Percentiles rank a stretch among this genome's conserved stretches.
Conservation (phyloP, 73 alveolate species). For the Effrenium voratum region DNA sequence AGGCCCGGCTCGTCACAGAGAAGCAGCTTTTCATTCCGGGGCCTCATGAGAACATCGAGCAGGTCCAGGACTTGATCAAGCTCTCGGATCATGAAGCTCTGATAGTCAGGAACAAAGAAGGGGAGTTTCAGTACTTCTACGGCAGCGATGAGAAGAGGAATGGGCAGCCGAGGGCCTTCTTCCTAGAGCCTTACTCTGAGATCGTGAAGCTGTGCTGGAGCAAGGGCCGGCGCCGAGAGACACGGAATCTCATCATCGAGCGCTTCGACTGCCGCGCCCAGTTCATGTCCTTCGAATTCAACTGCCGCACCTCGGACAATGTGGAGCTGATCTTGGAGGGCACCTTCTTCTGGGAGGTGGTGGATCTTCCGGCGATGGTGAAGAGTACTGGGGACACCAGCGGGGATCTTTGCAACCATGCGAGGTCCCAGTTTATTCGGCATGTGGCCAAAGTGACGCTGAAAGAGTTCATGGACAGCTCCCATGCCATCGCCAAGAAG, state of each 20-base stretch:
- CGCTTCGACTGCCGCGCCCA: slow-evolving; percentile 81
- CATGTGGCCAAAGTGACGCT: slow-evolving; percentile 80
- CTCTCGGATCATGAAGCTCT: slow-evolving; percentile 81
- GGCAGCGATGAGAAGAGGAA: slow-evolving; percentile 71
- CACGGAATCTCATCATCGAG: slow-evolving; percentile 81
- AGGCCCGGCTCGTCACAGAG: slow-evolving; percentile 74
- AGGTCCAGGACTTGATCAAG: slow-evolving; percentile 67
- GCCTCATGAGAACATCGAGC: slow-evolving; percentile 55
- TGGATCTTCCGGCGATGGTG: slow-evolving; percentile 85
- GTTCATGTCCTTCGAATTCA: slow-evolving; percentile 90
- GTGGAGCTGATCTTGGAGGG: slow-evolving; percentile 85
- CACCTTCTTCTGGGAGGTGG: slow-evolving; percentile 92
- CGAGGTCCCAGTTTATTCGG: slow-evolving; percentile 73
- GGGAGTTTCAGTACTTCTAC: slow-evolving; percentile 75
- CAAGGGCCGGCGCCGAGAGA: slow-evolving; percentile 81
- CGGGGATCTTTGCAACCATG: slow-evolving; percentile 68
- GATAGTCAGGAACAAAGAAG: slow-evolving; percentile 40
- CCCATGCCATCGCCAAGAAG: slow-evolving; percentile 65
- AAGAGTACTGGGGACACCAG: slow-evolving; percentile 83
- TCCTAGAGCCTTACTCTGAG: slow-evolving; percentile 78
- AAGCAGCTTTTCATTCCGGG: slow-evolving; percentile 88
- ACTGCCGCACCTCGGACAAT: slow-evolving; percentile 81
- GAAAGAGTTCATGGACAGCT: slow-evolving; percentile 87
- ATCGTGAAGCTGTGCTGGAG: slow-evolving; percentile 91
- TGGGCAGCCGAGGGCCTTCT: slow-evolving; percentile 45